Evolutionary conservation across 129 eudicot species (phyloP), one percentile per base, ranked within the genome.

Genomic region (Arctium minus): DNA sequence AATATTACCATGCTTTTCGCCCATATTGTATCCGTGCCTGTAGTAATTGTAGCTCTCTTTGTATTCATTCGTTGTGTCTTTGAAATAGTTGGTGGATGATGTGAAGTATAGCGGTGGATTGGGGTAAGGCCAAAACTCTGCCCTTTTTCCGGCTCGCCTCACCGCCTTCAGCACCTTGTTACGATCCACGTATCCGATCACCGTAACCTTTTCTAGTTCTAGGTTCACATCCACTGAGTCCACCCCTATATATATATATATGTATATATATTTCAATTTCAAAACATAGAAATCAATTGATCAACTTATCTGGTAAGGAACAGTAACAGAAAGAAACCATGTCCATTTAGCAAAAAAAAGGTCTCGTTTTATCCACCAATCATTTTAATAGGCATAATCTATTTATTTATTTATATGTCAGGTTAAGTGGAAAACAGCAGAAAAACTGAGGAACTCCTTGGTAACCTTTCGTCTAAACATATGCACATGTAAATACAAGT

Each of bases 121-220:
- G 0, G 96, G 95, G 82, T 87, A 92, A 0, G 98, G 98, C 99
- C 99, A 96, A 65, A 93, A 93, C 79, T 96, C 98, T 0, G 99
- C 97, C 87, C 99, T 82, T 73, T 96, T 96, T 11, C 99, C 99
- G 0, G 97, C 97, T 88, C 98, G 81, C 78, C 98, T 83, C 71
- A 96, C 90, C 1, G 90, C 94, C 85, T 96, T 96, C 6, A 96
- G 85, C 79, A 96, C 98, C 85, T 93, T 96, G 89, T 96, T 93
- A 8, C 97, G 89, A 7, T 96, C 99, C 56, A 96, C 96, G 64
- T 96, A 96, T 5, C 98, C 98, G 0, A 89, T 77, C 64, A 90
- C 99, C 1, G 92, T 92, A 74, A 96, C 99, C 87, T 90, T 96
- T 83, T 96, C 98, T 84, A 93, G 81, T 88, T 88, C 92, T 17